Evolutionary conservation across 179 eudicot genomes (phyloP).

Genomic region (Monotropa hypopitys): DNA sequence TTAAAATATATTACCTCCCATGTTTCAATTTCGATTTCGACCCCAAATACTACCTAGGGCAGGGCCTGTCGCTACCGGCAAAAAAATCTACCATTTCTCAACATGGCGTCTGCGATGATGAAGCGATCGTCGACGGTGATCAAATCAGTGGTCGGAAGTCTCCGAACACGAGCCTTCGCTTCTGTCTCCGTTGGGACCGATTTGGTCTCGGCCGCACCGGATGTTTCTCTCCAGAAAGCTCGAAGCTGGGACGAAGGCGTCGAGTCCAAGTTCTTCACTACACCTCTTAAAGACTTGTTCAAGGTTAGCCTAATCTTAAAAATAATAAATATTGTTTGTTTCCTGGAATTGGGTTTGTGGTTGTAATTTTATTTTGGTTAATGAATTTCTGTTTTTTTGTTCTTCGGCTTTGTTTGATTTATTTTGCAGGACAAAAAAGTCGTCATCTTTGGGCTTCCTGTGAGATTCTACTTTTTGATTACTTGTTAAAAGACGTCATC

Average conservation of each 20-base stretch:
- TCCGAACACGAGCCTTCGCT: slow-evolving; percentile 42
- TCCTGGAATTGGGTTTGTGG: slow-evolving; percentile 1
- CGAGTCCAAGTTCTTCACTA: slow-evolving; percentile 69
- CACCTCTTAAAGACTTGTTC: slow-evolving; percentile 64
- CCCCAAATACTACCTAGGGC: too few relatives aligned
- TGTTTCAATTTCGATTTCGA: too few relatives aligned
- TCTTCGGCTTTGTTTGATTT: neutral
- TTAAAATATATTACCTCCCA: too few relatives aligned
- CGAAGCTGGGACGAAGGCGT: slow-evolving; percentile 89
- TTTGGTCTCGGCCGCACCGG: slow-evolving; percentile 63
- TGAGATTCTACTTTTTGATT: slow-evolving; percentile 22
- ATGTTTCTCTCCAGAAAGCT: slow-evolving; percentile 83
- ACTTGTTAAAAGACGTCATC: neutral
- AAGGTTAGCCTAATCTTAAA: slow-evolving; percentile 32
- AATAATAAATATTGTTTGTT: neutral
- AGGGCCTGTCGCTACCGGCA: too few relatives aligned
- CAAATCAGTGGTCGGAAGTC: slow-evolving; percentile 17
- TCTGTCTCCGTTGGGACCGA: slow-evolving; percentile 71
- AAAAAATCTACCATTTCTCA: neutral
- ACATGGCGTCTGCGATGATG: slow-evolving; percentile 33
- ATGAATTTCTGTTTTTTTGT: neutral
- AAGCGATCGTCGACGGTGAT: slow-evolving; percentile 26
- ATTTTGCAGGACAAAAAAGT: slow-evolving; percentile 74
- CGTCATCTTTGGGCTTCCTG: slow-evolving; percentile 93
- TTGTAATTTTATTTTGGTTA: neutral